Evolutionary conservation across 177 flowering plant genomes (phyloP).

Genomic region (Vitis hybrid): DNA sequence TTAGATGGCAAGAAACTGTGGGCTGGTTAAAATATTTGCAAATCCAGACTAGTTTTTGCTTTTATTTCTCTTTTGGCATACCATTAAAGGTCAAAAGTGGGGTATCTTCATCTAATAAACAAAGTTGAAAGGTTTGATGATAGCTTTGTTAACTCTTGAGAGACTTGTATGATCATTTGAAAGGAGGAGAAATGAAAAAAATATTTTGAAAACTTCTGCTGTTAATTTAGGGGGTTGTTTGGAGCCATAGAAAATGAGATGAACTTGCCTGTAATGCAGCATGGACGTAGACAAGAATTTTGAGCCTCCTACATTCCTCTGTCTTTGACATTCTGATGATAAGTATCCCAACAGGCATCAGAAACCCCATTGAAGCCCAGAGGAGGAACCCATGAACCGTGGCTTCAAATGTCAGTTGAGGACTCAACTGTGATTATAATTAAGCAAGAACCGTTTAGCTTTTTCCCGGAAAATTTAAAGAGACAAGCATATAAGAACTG

Average conservation of each 20-base stretch:
- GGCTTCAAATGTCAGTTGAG: slow-evolving; percentile 32
- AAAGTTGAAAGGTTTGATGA: slow-evolving; percentile 6
- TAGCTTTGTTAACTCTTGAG: slow-evolving; percentile 5
- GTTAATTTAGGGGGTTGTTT: too few relatives aligned
- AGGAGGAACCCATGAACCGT: slow-evolving; percentile 52
- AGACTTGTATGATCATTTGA: slow-evolving; percentile 6
- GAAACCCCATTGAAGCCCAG: slow-evolving; percentile 60
- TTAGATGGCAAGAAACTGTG: slow-evolving; percentile 5
- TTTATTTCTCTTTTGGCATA: slow-evolving; percentile 3
- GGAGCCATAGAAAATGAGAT: background rate
- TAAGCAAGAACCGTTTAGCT: background rate
- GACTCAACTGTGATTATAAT: slow-evolving; percentile 23
- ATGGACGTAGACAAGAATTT: slow-evolving; percentile 41
- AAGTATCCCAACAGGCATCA: slow-evolving; percentile 57
- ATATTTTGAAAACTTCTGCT: too few relatives aligned
- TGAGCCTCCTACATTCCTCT: slow-evolving; percentile 33
- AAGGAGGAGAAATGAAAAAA: background rate
- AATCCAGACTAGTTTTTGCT: background rate
- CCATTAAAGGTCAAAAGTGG: slow-evolving; percentile 22
- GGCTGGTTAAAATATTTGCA: background rate
- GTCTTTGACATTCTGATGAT: slow-evolving; percentile 45
- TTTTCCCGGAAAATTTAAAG: too few relatives aligned
- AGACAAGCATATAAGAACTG: background rate
- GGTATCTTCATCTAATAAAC: slow-evolving; percentile 7
- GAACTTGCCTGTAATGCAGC: slow-evolving; percentile 39